Evolutionary conservation across 2,329 filamentous ascomycete genomes (phyloP), one percentile per base, ranked within the genome.

Genomic region (Diaporthe sp.): DNA sequence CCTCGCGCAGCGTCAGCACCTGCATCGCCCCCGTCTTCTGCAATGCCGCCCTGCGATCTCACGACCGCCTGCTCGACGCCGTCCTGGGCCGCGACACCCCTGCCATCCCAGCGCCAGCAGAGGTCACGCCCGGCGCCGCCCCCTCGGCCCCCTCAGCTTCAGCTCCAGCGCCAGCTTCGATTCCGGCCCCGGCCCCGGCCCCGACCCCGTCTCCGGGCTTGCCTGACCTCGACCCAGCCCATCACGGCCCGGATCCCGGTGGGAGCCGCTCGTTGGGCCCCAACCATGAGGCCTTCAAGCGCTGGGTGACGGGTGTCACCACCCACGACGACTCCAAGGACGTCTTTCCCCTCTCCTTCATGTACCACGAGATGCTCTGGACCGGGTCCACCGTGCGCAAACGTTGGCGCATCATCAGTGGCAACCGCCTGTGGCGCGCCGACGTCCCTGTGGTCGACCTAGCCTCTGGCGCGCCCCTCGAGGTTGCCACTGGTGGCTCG

Each of bases 281-380:
- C 10, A 77, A 79, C 28, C 85, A 86, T 72, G 73, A 80, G 0
- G 82, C 84, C 0, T 88, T 88, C 77, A 83, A 79, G 65, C 77
- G 71, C 1, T 88, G 86, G 86, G 84, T 83, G 0, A 85, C 84
- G 0, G 81, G 85, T 0, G 80, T 85, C 22, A 87, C 84, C 6
- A 82, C 80, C 7, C 85, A 86, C 73, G 85, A 87, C 62, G 85
- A 86, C 71, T 86, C 85, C 2, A 83, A 83, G 75, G 86, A 88
- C 72, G 82, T 87, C 5, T 87, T 85, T 57, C 86, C 86, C 0
- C 81, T 86, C 0, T 85, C 84, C 10, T 83, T 86, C 60, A 67
- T 85, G 6, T 85, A 80, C 74, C 77, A 77, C 10, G 79, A 81
- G 62, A 76, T 84, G 71, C 79, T 85, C 9, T 85, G 81, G 85